phyloP scores from a whole-genome alignment of 169 alveolate species.

The Theileria parva region DNA sequence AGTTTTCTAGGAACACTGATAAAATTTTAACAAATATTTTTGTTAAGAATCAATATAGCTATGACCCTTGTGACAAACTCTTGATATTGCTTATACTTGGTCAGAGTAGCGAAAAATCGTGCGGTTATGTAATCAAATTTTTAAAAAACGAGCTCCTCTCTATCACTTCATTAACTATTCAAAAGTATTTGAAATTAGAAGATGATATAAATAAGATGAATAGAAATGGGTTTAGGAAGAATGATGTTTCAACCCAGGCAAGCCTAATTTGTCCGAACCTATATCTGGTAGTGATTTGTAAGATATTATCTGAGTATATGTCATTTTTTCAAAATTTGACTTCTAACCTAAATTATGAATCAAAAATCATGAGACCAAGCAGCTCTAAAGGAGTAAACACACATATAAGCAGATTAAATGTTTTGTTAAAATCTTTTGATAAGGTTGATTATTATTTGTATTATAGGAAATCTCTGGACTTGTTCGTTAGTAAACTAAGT shows the following conservation, averaged over 20 bases:
- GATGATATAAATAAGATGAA: neutral
- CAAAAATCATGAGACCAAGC: neutral
- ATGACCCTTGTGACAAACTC: slow-evolving; percentile 2
- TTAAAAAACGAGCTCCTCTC: slow-evolving; percentile 14
- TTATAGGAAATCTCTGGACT: neutral
- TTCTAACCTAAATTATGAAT: slow-evolving; percentile 7
- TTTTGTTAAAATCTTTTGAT: neutral
- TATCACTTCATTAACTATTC: slow-evolving; percentile 13
- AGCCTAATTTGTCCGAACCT: slow-evolving; percentile 41
- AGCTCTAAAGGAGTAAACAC: neutral
- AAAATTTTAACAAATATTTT: slow-evolving; percentile 6
- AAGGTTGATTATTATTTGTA: neutral
- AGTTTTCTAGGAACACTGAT: slow-evolving; percentile 3
- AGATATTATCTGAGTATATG: slow-evolving; percentile 31
- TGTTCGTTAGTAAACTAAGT: slow-evolving; percentile 16
- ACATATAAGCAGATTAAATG: neutral
- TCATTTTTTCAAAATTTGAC: slow-evolving; percentile 11
- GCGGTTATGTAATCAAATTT: slow-evolving; percentile 1
- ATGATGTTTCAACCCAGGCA: slow-evolving; percentile 21
- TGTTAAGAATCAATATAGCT: neutral
- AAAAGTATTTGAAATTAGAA: slow-evolving; percentile 12
- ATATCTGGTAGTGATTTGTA: slow-evolving; percentile 34
- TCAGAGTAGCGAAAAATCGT: neutral
- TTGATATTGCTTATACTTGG: slow-evolving; percentile 12
- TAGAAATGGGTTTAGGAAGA: neutral